phyloP scores from a whole-genome alignment of 139 green algal genomes.

The Gonium pectorale region DNA sequence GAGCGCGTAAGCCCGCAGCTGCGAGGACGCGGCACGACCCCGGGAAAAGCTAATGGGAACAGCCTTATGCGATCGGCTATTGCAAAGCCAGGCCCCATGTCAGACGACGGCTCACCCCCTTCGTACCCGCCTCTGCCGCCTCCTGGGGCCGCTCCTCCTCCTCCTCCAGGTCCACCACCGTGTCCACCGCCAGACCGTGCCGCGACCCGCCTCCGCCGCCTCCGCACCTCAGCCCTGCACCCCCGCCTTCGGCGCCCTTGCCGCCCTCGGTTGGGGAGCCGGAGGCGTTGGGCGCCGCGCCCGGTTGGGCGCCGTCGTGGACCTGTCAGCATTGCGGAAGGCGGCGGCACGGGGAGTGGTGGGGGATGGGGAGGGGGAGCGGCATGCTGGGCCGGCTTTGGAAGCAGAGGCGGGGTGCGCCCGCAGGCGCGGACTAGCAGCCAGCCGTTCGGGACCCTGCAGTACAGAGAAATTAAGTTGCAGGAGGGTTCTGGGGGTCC shows the following conservation, averaged over 20 bases:
- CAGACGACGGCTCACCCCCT: background rate
- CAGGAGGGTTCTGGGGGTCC: no score
- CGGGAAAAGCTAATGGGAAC: no score
- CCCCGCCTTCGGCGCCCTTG: background rate
- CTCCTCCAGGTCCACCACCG: conserved; percentile 47
- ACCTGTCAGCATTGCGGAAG: conserved; percentile 49
- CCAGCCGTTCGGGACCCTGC: background rate
- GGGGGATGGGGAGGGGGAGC: no score
- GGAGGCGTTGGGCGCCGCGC: no score
- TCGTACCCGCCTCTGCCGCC: background rate
- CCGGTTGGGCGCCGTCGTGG: conserved; percentile 59
- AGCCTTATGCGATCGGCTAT: no score
- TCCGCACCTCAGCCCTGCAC: background rate
- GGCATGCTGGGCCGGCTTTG: no score
- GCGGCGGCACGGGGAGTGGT: no score
- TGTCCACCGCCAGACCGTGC: conserved; percentile 49
- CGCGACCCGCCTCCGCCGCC: background rate
- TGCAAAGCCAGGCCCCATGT: no score
- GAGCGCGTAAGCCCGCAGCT: no score
- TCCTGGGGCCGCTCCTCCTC: background rate
- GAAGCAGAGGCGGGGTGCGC: background rate
- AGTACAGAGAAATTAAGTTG: background rate
- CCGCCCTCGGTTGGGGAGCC: no score
- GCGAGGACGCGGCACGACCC: no score
- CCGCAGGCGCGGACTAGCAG: background rate